Percentiles rank a stretch among this genome's conserved stretches.
Evolutionary conservation across 2,329 filamentous ascomycete genomes (phyloP).

Genomic region (Neofusicoccum kwambonambiense): DNA sequence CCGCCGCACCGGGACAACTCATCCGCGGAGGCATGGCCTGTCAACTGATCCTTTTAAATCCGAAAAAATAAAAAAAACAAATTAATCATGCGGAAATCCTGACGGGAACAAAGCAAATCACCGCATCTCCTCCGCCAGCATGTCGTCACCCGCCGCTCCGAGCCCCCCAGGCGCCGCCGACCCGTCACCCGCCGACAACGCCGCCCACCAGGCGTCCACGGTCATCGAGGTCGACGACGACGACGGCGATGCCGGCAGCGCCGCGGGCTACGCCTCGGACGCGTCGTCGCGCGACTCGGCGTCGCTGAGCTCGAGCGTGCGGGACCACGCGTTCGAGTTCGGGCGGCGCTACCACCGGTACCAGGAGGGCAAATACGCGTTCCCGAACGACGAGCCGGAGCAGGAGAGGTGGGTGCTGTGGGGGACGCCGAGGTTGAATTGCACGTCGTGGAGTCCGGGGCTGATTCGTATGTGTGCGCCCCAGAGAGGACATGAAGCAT

Average conservation of each 20-base stretch:
- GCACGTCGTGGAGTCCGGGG: no score
- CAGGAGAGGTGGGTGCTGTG: slow-evolving; percentile 35
- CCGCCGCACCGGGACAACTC: background rate
- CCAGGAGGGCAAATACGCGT: slow-evolving; percentile 33
- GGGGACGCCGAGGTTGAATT: no score
- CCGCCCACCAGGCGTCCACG: slow-evolving; percentile 38
- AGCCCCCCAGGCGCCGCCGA: background rate
- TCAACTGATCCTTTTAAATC: background rate
- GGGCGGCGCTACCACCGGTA: slow-evolving; percentile 22
- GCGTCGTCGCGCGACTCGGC: background rate
- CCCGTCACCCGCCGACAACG: slow-evolving; percentile 38
- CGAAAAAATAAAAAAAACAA: background rate
- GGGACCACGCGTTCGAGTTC: slow-evolving; percentile 24
- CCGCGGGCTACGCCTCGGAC: slow-evolving; percentile 23
- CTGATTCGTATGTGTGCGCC: slow-evolving; percentile 23
- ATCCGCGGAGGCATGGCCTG: background rate
- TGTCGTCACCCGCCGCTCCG: background rate
- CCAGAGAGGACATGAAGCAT: slow-evolving; percentile 24
- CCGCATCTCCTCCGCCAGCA: background rate
- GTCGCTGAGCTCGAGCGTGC: slow-evolving; percentile 32
- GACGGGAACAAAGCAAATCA: no score
- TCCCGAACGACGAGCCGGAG: slow-evolving; percentile 39
- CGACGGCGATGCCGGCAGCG: background rate
- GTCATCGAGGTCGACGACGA: slow-evolving; percentile 40
- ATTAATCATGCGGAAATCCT: no score